phyloP scores from a whole-genome alignment of 805 yeast genomes.

The Yamadazyma ubonensis region DNA sequence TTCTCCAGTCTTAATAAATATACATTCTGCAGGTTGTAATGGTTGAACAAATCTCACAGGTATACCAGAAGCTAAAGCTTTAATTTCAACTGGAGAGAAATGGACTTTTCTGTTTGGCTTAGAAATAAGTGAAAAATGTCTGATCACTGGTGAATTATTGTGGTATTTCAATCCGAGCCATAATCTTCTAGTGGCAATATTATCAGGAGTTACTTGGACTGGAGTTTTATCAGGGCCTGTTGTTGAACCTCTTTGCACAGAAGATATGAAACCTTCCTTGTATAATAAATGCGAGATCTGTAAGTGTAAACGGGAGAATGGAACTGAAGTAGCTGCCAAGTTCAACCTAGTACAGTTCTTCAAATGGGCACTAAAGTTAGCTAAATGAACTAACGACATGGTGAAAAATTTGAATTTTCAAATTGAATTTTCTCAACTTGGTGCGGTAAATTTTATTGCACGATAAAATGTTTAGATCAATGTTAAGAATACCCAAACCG shows the following conservation, averaged over 20 bases:
- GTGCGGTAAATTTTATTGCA: slow-evolving; percentile 1
- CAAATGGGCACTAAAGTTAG: slow-evolving; percentile 81
- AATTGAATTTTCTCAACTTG: too few species aligned
- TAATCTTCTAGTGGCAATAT: slow-evolving; percentile 77
- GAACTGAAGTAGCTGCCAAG: slow-evolving; percentile 72
- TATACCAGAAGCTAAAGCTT: slow-evolving; percentile 71
- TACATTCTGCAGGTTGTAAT: slow-evolving; percentile 83
- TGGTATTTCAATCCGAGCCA: slow-evolving; percentile 94
- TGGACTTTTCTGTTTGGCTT: slow-evolving; percentile 80
- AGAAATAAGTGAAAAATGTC: slow-evolving; percentile 68
- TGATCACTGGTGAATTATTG: slow-evolving; percentile 72
- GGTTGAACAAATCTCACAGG: slow-evolving; percentile 76
- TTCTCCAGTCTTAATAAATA: slow-evolving; percentile 57
- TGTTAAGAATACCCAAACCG: too few species aligned
- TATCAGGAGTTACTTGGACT: slow-evolving; percentile 80
- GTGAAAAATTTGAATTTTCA: slow-evolving; percentile 5
- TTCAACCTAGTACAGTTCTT: slow-evolving; percentile 83
- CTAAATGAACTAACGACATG: slow-evolving; percentile 86
- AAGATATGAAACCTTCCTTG: slow-evolving; percentile 84
- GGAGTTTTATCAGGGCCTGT: slow-evolving; percentile 80
- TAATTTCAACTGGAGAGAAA: slow-evolving; percentile 62
- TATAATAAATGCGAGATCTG: slow-evolving; percentile 82
- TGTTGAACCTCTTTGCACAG: slow-evolving; percentile 80
- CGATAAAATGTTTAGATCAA: slow-evolving; percentile 7
- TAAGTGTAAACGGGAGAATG: slow-evolving; percentile 78